These are phyloP conservation scores for Vitellaria paradoxa DNA, from an alignment of 179 eudicot species.

Conservation along the genomic window DNA sequence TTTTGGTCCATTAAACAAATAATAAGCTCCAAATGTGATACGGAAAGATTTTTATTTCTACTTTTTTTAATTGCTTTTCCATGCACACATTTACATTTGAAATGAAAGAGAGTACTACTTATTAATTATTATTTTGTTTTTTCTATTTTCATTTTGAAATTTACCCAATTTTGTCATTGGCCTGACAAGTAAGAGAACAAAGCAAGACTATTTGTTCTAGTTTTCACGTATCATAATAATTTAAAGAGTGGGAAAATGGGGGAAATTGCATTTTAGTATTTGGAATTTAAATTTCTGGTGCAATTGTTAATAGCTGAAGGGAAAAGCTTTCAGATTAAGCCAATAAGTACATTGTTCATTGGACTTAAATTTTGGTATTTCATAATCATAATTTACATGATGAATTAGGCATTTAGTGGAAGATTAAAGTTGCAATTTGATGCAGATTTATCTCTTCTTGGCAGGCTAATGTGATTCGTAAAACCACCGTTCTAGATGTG, in stretches of 20 bases:
- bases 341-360: neutral
- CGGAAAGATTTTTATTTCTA: too few species aligned
- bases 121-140: too few species aligned
- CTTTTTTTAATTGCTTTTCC: too few species aligned
- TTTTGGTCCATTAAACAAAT: too few species aligned
- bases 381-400: neutral
- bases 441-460: slow-evolving; percentile 16
- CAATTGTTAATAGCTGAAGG: neutral
- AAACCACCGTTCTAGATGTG: slow-evolving; percentile 95
- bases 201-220: neutral
- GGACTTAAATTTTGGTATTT: slow-evolving; percentile 6
- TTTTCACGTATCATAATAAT: neutral
- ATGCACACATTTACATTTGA: too few species aligned
- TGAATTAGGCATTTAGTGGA: neutral
- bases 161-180: neutral
- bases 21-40: too few species aligned
- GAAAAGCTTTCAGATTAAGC: neutral
- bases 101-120: neutral
- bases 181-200: neutral
- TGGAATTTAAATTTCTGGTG: neutral
- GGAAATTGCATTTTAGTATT: neutral
- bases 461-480: slow-evolving; percentile 96
- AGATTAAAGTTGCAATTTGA: slow-evolving; percentile 19
- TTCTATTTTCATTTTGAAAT: neutral
- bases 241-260: neutral